These are phyloP conservation scores for Pyrenula massariospora DNA, from an alignment of 495 filamentous ascomycete species.

Conservation along the genomic window DNA sequence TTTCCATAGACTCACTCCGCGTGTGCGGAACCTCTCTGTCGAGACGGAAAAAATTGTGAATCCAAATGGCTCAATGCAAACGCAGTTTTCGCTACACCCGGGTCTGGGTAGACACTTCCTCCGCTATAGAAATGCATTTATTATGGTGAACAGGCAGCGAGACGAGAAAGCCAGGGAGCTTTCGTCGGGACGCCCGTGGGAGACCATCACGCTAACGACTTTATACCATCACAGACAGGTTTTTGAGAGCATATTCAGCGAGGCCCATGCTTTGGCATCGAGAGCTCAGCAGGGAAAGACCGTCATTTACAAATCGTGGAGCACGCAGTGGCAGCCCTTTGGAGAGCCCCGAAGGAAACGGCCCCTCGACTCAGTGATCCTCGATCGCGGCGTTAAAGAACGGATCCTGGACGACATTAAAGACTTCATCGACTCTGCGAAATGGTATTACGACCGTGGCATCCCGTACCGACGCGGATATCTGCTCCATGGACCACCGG, in stretches of 20 bases:
- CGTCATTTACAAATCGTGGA: slow-evolving; percentile 73
- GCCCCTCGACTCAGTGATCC: slow-evolving; percentile 74
- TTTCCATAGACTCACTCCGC: slow-evolving; percentile 47
- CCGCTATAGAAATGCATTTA: slow-evolving; percentile 73
- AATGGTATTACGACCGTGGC: slow-evolving; percentile 90
- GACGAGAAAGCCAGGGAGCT: slow-evolving; percentile 58
- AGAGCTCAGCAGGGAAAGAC: slow-evolving; percentile 86
- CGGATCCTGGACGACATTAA: slow-evolving; percentile 72
- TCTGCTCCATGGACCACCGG: slow-evolving; percentile 85
- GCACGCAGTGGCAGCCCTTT: slow-evolving; percentile 73
- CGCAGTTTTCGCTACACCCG: slow-evolving; percentile 78
- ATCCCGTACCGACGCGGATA: slow-evolving; percentile 94
- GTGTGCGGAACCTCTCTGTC: slow-evolving; percentile 56
- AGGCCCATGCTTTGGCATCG: slow-evolving; percentile 69
- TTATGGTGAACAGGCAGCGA: slow-evolving; percentile 75
- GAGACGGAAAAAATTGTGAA: slow-evolving; percentile 50
- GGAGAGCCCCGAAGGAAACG: slow-evolving; percentile 81
- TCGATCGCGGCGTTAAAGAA: slow-evolving; percentile 79
- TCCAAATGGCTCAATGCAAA: slow-evolving; percentile 54
- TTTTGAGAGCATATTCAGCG: slow-evolving; percentile 73
- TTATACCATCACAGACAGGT: slow-evolving; percentile 78
- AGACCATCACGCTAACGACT: slow-evolving; percentile 86
- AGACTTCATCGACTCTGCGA: slow-evolving; percentile 65
- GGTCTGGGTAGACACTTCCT: slow-evolving; percentile 81
- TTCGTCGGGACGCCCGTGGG: slow-evolving; percentile 78